Evolutionary conservation across 2,329 filamentous ascomycete species (phyloP).

Genomic region (Pseudocercospora eumusae): DNA sequence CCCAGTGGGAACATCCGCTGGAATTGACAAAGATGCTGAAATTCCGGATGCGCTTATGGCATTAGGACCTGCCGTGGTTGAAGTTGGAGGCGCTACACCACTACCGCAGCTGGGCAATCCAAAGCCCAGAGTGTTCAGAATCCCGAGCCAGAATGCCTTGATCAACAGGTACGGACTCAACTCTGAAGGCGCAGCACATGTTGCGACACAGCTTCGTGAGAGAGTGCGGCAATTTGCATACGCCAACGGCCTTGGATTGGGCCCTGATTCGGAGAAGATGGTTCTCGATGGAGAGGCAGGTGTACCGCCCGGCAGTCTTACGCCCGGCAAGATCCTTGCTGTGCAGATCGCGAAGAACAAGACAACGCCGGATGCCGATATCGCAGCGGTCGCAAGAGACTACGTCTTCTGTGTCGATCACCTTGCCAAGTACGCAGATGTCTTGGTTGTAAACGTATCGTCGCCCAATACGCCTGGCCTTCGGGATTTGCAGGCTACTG

Average conservation of each 20-base stretch:
- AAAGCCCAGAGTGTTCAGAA: constrained; percentile 81
- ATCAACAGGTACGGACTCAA: constrained; percentile 97
- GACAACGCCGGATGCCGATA: constrained; percentile 78
- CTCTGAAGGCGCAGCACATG: constrained; percentile 82
- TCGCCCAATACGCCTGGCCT: constrained; percentile 94
- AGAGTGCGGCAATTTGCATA: constrained; percentile 77
- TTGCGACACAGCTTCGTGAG: constrained; percentile 76
- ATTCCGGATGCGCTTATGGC: constrained; percentile 83
- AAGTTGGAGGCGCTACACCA: constrained; percentile 88
- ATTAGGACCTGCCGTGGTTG: constrained; percentile 81
- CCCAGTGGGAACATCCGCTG: constrained; percentile 91
- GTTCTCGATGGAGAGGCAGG: constrained; percentile 75
- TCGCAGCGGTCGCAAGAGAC: constrained; percentile 73
- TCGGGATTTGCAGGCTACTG: constrained; percentile 79
- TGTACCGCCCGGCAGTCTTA: constrained; percentile 80
- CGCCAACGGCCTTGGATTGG: constrained; percentile 64
- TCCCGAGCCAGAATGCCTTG: constrained; percentile 79
- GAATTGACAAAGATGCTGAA: constrained; percentile 91
- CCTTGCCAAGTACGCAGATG: constrained; percentile 84
- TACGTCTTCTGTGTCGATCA: constrained; percentile 88
- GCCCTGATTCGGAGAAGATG: constrained; percentile 64
- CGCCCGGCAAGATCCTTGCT: constrained; percentile 72
- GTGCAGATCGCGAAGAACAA: constrained; percentile 99
- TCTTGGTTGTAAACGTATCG: constrained; percentile 97
- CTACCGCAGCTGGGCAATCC: constrained; percentile 86